Conservation (phyloP, 2,329 filamentous ascomycete species). For the Talaromyces sp. region DNA sequence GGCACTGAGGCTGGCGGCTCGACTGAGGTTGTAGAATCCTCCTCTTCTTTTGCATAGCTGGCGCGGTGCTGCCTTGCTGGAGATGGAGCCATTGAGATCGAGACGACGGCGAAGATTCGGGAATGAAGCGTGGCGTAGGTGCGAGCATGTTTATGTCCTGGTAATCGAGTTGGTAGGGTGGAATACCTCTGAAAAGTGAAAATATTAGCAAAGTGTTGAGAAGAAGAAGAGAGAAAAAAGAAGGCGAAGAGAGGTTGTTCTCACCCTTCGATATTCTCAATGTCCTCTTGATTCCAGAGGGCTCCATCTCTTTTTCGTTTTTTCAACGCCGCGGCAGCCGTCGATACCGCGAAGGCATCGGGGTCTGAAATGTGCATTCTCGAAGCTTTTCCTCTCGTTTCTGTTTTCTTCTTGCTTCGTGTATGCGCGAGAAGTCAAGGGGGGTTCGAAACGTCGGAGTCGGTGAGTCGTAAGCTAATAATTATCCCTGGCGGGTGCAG, state of each 20-base stretch:
- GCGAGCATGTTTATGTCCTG: constrained; percentile 13
- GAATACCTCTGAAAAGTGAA: not conserved
- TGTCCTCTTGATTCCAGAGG: not conserved
- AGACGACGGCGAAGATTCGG: constrained; percentile 5
- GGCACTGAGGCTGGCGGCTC: constrained; percentile 5
- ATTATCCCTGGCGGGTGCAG: not conserved
- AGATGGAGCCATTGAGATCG: constrained; percentile 10
- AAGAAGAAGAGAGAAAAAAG: not conserved
- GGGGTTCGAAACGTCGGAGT: not conserved
- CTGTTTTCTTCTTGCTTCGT: not conserved
- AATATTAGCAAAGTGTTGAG: not conserved
- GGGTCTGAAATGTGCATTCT: constrained; percentile 7
- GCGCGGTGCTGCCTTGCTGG: not conserved
- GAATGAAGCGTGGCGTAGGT: constrained; percentile 8
- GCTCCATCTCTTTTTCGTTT: constrained; percentile 23
- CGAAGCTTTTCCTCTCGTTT: not conserved
- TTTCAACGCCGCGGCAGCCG: constrained; percentile 14
- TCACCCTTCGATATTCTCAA: constrained; percentile 11
- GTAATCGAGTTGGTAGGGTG: constrained; percentile 15
- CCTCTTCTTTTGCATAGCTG: constrained; percentile 4
- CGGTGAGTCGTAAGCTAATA: not conserved
- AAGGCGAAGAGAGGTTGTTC: not conserved
- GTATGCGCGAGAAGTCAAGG: not conserved
- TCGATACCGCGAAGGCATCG: constrained; percentile 2
- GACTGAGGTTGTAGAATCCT: constrained; percentile 14